A percentile compares a stretch with the other conserved stretches of the same genome.
Conservation (phyloP, 2,329 filamentous ascomycete genomes). For the Cercospora janseana region DNA sequence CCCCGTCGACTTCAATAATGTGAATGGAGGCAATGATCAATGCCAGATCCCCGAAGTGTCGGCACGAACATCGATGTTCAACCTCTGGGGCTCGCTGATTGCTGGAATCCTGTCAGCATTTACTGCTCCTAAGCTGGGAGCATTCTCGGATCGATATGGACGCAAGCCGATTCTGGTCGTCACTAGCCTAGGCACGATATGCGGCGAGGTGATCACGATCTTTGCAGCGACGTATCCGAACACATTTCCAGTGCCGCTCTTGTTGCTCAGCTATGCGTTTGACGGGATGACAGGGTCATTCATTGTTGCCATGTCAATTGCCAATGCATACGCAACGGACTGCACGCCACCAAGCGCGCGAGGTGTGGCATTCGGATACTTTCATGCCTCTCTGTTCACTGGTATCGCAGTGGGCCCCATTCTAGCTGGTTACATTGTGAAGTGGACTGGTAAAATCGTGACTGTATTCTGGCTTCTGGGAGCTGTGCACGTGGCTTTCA, state of each 20-base stretch:
- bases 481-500: conserved; percentile 69
- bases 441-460: conserved; percentile 70
- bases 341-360: conserved; percentile 78
- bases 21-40: conserved; percentile 64
- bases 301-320: conserved; percentile 74
- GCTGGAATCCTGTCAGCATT: conserved; percentile 76
- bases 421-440: conserved; percentile 74
- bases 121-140: conserved; percentile 76
- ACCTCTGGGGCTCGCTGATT: conserved; percentile 70
- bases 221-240: conserved; percentile 74
- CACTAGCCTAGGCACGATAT: conserved; percentile 70
- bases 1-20: conserved; percentile 62
- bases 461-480: conserved; percentile 83
- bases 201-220: conserved; percentile 74
- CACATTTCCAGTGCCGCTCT: conserved; percentile 69
- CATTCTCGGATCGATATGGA: conserved; percentile 83
- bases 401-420: conserved; percentile 88
- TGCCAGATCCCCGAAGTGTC: conserved; percentile 80
- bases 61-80: conserved; percentile 72
- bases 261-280: conserved; percentile 71
- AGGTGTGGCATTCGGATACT: conserved; percentile 80
- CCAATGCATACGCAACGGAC: conserved; percentile 84
- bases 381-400: conserved; percentile 83
- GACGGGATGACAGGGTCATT: conserved; percentile 89
- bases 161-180: conserved; percentile 71